Percentiles rank a stretch among this genome's conserved stretches.
phyloP scores from a whole-genome alignment of 2,329 filamentous ascomycete species.

The Colletotrichum navitas region DNA sequence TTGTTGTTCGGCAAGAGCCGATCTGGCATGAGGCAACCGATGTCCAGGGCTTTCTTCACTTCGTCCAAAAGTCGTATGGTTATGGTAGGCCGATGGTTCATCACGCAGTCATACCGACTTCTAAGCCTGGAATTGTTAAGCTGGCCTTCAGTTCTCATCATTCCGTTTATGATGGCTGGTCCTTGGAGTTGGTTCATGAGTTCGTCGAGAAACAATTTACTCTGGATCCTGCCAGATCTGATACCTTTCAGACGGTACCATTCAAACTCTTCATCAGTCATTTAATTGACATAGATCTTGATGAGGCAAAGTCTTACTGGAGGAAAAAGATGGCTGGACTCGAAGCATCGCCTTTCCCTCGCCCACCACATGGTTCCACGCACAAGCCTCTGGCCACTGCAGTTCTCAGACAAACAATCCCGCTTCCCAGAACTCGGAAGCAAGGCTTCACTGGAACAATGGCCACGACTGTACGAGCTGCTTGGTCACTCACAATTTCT shows the following conservation, averaged over 20 bases:
- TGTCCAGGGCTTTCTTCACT: conserved; percentile 10
- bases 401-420: background rate
- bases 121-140: conserved; percentile 32
- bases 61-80: conserved; percentile 12
- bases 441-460: conserved; percentile 5
- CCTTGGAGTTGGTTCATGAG: conserved; percentile 7
- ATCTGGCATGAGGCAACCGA: conserved; percentile 16
- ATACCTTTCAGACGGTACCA: background rate
- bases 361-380: background rate
- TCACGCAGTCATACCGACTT: conserved; percentile 36
- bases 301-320: conserved; percentile 12
- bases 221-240: background rate
- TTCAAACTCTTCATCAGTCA: conserved; percentile 27
- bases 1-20: conserved; percentile 37
- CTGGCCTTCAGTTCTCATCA: conserved; percentile 51
- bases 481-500: conserved; percentile 51
- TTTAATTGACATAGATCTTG: background rate
- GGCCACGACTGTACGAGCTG: conserved; percentile 45
- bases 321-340: conserved; percentile 14
- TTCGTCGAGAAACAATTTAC: conserved; percentile 1
- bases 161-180: conserved; percentile 48
- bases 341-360: conserved; percentile 14
- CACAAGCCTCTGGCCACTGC: conserved; percentile 19
- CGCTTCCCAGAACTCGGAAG: conserved; percentile 3
- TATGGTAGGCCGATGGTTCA: conserved; percentile 41